Evolutionary conservation across 2,329 filamentous ascomycete species (phyloP).

Genomic region (Aspergillus flavus): DNA sequence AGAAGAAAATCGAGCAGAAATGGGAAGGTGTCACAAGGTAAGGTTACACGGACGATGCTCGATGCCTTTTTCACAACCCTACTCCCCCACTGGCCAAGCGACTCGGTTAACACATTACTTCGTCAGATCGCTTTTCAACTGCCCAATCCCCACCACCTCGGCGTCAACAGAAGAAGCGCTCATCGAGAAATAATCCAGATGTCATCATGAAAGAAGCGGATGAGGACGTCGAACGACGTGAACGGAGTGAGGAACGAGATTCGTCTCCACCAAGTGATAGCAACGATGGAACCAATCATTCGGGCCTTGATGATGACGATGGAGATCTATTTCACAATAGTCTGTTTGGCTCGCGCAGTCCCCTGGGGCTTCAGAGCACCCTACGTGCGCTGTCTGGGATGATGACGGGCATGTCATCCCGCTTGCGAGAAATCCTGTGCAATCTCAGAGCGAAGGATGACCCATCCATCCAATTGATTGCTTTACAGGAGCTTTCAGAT

Average conservation of each 20-base stretch:
- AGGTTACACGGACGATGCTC: constrained; percentile 3
- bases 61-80: neutral
- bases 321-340: constrained; percentile 63
- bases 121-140: constrained; percentile 36
- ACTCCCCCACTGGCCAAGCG: neutral
- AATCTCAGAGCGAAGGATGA: constrained; percentile 83
- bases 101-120: constrained; percentile 15
- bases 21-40: constrained; percentile 66
- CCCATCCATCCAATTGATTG: constrained; percentile 83
- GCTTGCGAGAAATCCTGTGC: constrained; percentile 75
- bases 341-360: constrained; percentile 66
- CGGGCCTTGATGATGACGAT: constrained; percentile 59
- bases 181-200: constrained; percentile 62
- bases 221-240: constrained; percentile 49
- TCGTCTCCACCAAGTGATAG: constrained; percentile 65
- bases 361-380: constrained; percentile 73
- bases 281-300: constrained; percentile 61
- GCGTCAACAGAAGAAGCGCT: constrained; percentile 56
- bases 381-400: constrained; percentile 87
- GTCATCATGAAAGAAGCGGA: constrained; percentile 72
- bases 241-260: constrained; percentile 55
- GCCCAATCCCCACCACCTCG: constrained; percentile 41
- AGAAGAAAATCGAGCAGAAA: constrained; percentile 73
- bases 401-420: constrained; percentile 80
- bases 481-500: constrained; percentile 89